Evolutionary conservation across 1,139 yeast species (phyloP).

Genomic region (Saccharomyces hybrid): DNA sequence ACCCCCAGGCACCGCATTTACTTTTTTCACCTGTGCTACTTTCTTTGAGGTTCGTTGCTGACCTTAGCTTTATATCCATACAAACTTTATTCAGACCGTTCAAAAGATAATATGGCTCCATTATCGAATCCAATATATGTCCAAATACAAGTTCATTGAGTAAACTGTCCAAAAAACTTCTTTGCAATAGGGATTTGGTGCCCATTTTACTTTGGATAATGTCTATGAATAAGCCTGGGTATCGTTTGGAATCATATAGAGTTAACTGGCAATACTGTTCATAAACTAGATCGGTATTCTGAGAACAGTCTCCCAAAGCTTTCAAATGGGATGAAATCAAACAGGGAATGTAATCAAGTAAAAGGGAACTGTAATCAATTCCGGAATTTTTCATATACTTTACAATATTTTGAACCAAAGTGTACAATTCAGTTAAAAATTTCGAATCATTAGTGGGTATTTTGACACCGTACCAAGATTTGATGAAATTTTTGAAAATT

Average conservation of each 20-base stretch:
- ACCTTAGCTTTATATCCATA: neutral
- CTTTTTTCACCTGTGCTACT: neutral
- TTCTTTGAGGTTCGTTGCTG: neutral
- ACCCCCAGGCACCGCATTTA: neutral
- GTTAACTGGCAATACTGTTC: constrained; percentile 12
- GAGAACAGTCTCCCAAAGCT: constrained; percentile 8
- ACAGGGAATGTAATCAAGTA: constrained; percentile 24
- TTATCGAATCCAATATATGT: constrained; percentile 1
- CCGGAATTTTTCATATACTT: constrained; percentile 4
- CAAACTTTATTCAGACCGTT: constrained; percentile 1
- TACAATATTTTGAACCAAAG: constrained; percentile 13
- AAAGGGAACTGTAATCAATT: constrained; percentile 13
- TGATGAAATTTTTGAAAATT: constrained; percentile 23
- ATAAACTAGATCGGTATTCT: constrained; percentile 2
- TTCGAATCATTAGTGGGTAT: constrained; percentile 22
- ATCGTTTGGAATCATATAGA: constrained; percentile 12
- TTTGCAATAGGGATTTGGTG: constrained; percentile 1
- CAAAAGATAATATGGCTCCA: constrained; percentile 2
- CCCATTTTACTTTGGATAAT: constrained; percentile 10
- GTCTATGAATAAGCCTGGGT: constrained; percentile 16
- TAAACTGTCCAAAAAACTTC: constrained; percentile 1
- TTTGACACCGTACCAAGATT: constrained; percentile 28
- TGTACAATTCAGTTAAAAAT: constrained; percentile 16
- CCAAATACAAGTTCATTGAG: constrained; percentile 3
- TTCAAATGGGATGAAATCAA: constrained; percentile 19